phyloP scores from a whole-genome alignment of 108 stramenopile genomes.

The Fragilariopsis cylindrus region DNA sequence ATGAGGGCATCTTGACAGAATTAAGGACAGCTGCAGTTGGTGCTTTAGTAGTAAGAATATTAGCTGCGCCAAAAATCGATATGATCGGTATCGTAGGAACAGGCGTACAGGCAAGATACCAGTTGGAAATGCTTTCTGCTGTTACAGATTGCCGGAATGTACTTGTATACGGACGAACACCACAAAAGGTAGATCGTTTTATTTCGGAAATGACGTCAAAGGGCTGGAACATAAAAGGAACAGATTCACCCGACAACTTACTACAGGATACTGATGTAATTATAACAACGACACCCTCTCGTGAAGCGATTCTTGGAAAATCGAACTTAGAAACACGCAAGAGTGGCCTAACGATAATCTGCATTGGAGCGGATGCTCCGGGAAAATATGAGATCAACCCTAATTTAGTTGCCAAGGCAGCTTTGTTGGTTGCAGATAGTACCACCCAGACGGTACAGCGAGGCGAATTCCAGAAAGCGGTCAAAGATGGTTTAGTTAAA shows the following conservation, averaged over 20 bases:
- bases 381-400: constrained; percentile 65
- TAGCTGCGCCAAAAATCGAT: constrained; percentile 38
- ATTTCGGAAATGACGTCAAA: constrained; percentile 47
- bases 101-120: constrained; percentile 70
- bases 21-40: constrained; percentile 75
- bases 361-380: constrained; percentile 73
- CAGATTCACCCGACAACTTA: constrained; percentile 37
- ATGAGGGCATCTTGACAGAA: constrained; percentile 73
- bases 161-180: constrained; percentile 55
- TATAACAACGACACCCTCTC: constrained; percentile 66
- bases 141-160: constrained; percentile 57
- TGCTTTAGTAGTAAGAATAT: constrained; percentile 56
- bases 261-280: constrained; percentile 52
- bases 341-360: constrained; percentile 54
- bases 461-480: constrained; percentile 61
- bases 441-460: constrained; percentile 45
- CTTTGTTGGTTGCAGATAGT: constrained; percentile 65
- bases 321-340: neutral
- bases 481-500: constrained; percentile 17
- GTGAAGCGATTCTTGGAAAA: constrained; percentile 48
- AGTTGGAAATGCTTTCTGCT: constrained; percentile 46
- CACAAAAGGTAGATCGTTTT: constrained; percentile 34
- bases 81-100: constrained; percentile 67
- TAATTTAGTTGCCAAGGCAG: constrained; percentile 44
- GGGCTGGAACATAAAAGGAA: constrained; percentile 51